phyloP scores from a whole-genome alignment of 1,284 basidiomycete genomes.

The Malassezia obtusa region DNA sequence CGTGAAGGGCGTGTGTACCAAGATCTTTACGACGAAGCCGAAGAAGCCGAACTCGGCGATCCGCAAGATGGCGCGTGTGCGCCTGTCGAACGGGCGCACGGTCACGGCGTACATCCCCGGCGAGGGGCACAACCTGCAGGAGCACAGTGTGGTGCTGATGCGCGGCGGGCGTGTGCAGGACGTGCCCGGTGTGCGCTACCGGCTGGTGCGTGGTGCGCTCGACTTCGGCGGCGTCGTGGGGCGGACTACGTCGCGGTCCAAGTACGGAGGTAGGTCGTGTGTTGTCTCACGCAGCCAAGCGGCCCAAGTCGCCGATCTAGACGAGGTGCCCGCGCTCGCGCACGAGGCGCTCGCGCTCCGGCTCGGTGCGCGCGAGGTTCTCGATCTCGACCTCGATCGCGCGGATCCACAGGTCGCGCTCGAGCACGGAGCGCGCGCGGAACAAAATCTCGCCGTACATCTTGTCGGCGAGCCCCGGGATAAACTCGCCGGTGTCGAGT shows the following conservation, averaged over 20 bases:
- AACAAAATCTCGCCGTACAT: conserved; percentile 58
- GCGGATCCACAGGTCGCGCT: conserved; percentile 79
- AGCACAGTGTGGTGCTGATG: conserved; percentile 88
- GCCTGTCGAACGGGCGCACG: conserved; percentile 78
- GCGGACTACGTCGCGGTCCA: conserved; percentile 69
- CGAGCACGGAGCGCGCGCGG: conserved; percentile 65
- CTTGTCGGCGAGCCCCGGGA: conserved; percentile 58
- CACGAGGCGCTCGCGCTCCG: conserved; percentile 39
- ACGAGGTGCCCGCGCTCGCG: conserved; percentile 26
- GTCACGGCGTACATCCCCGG: conserved; percentile 91
- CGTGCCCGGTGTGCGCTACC: conserved; percentile 68
- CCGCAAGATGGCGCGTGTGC: conserved; percentile 89
- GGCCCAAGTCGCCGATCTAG: neutral
- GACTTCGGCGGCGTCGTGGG: conserved; percentile 87
- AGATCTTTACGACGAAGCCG: conserved; percentile 57
- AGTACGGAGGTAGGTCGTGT: conserved; percentile 71
- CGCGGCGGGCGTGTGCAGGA: conserved; percentile 92
- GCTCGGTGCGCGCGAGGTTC: conserved; percentile 52
- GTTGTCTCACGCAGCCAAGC: conserved; percentile 17
- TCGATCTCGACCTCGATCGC: conserved; percentile 73
- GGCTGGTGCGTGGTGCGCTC: conserved; percentile 81
- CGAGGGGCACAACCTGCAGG: conserved; percentile 95
- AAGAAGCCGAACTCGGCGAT: conserved; percentile 99
- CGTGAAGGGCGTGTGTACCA: conserved; percentile 46
- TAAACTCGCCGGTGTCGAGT: conserved; percentile 12